Conservation (phyloP, 2,329 filamentous ascomycete species). For the Neoscytalidium dimidiatum region DNA sequence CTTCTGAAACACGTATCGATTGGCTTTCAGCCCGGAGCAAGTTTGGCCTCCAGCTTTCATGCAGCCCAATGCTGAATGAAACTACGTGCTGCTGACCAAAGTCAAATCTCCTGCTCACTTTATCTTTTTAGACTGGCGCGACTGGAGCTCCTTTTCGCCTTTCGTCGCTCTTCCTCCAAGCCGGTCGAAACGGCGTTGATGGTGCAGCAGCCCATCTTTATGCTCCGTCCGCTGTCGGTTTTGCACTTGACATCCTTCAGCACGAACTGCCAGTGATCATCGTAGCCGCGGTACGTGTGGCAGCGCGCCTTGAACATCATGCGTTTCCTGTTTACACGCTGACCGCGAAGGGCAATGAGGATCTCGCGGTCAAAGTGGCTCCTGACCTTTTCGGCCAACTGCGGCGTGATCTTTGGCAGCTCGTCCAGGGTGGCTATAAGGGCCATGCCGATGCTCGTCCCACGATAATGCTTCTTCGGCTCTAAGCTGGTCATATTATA, state of each 20-base stretch:
- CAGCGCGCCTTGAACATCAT: constrained; percentile 18
- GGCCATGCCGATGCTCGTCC: constrained; percentile 11
- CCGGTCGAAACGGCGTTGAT: constrained; percentile 6
- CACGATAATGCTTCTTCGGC: constrained; percentile 10
- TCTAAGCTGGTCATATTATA: constrained; percentile 7
- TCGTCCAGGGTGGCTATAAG: constrained; percentile 15
- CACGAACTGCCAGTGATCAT: constrained; percentile 10
- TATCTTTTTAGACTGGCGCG: not conserved
- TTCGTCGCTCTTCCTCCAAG: not conserved
- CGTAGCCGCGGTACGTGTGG: constrained; percentile 9
- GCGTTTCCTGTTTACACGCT: not conserved
- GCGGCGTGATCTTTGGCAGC: constrained; percentile 6
- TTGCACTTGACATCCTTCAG: constrained; percentile 5
- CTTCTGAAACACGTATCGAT: not conserved
- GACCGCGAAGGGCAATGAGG: not conserved
- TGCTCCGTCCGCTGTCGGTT: constrained; percentile 11
- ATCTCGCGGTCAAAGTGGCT: constrained; percentile 10
- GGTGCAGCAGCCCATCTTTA: not conserved
- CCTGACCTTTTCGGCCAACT: not conserved
- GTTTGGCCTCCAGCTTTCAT: not conserved
- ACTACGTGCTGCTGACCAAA: not conserved
- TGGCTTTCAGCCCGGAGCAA: not conserved
- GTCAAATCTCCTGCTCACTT: not conserved
- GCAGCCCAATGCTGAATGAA: not conserved
- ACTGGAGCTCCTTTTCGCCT: not conserved